Percentiles rank a stretch among this genome's conserved stretches.
Conservation (phyloP, 2,329 filamentous ascomycete species). For the Penicillium sp. region DNA sequence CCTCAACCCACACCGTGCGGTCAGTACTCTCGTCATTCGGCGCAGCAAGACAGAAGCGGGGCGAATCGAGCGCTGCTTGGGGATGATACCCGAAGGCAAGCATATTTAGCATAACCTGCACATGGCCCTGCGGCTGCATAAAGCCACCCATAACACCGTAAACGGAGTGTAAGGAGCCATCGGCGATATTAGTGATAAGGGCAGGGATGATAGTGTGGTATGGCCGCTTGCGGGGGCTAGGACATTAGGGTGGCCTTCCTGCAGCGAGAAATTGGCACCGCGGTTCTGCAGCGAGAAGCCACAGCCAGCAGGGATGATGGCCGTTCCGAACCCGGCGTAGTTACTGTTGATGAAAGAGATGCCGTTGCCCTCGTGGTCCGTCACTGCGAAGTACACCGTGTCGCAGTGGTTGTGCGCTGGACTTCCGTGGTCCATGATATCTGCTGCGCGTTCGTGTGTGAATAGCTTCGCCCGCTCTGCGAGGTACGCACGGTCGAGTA, state of each 20-base stretch:
- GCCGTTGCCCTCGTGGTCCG: slow-evolving; percentile 80
- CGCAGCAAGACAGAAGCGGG: slow-evolving; percentile 84
- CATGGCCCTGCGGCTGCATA: slow-evolving; percentile 96
- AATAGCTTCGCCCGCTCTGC: slow-evolving; percentile 67
- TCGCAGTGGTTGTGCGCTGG: slow-evolving; percentile 84
- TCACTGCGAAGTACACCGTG: slow-evolving; percentile 89
- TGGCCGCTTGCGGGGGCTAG: slow-evolving; percentile 77
- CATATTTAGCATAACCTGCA: slow-evolving; percentile 90
- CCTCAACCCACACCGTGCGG: slow-evolving; percentile 24
- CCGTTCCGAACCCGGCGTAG: slow-evolving; percentile 81
- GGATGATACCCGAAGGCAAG: slow-evolving; percentile 76
- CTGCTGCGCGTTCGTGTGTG: slow-evolving; percentile 52
- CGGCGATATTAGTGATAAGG: slow-evolving; percentile 74
- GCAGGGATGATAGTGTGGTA: slow-evolving; percentile 98
- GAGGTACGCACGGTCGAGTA: slow-evolving; percentile 75
- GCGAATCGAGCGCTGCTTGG: slow-evolving; percentile 86
- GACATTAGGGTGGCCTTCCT: slow-evolving; percentile 70
- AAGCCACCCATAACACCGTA: slow-evolving; percentile 98
- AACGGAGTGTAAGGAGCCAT: slow-evolving; percentile 75
- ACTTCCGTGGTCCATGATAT: slow-evolving; percentile 67
- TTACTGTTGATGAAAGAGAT: slow-evolving; percentile 97
- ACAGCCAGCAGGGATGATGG: slow-evolving; percentile 79
- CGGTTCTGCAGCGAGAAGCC: slow-evolving; percentile 96
- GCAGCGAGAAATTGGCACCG: slow-evolving; percentile 78
- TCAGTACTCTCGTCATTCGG: slow-evolving; percentile 54